Base-by-base conservation (phyloP, 106 monocot genomes). In the Cymbidium sinense region DNA sequence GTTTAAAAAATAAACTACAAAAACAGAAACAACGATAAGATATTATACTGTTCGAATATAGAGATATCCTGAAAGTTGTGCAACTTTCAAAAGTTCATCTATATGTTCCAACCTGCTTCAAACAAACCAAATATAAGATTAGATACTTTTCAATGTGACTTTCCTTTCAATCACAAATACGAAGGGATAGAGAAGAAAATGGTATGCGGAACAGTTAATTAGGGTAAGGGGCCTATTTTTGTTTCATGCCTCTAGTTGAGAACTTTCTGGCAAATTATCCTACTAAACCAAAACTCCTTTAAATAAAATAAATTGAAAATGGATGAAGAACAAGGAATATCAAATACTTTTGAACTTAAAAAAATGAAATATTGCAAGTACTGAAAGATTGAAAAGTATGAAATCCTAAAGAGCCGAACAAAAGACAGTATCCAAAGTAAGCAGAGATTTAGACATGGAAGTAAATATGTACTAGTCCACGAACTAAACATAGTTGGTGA, bases 11-110 rank as follows among this genome's bases (percentile, higher is more conserved):
- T 25, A 36, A 30, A 64, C 54, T 36, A 62, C 12, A 10, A 50
- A 62, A 19, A n/a, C n/a, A n/a, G n/a, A n/a, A n/a, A n/a, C n/a
- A n/a, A n/a, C n/a, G n/a, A n/a, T n/a, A n/a, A n/a, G 29, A 70
- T 50, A 25, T 73, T 77, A 79, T 96, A 98, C 96, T 69, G 88
- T 98, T 84, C 96, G 78, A 75, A 91, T 77, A 43, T 90, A 78
- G 75, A 98, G 91, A 82, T 94, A 98, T 31, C 94, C 94, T 78
- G 85, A 89, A 82, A 90, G 85, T 6, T 77, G 82, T 20, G 94
- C 91, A 62, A 90, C 91, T 73, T 79, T 94, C 83, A 98, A 83
- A 80, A 94, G 50, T 84, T 82, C 96, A 90, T 98, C 96, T 79
- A 98, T 20, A 83, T 94, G 91, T 61, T 98, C 96, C 80, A 98